Conservation (phyloP, 805 yeast species). For the Zygotorulaspora florentina region DNA sequence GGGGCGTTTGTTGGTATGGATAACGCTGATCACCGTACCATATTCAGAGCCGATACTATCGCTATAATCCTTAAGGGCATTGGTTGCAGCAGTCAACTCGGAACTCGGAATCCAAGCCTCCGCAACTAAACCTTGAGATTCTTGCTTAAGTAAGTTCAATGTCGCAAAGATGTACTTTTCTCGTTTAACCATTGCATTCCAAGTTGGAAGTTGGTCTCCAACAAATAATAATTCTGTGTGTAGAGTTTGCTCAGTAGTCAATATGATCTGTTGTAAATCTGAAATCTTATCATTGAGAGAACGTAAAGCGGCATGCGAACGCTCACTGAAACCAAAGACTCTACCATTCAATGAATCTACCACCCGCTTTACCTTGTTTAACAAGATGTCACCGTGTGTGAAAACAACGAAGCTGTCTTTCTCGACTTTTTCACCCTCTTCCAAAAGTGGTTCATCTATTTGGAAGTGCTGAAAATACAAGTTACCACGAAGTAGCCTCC, state of each 20-base stretch:
- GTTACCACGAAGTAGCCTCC: conserved; percentile 94
- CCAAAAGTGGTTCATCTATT: conserved; percentile 64
- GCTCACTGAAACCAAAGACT: conserved; percentile 45
- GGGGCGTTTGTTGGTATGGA: conserved; percentile 79
- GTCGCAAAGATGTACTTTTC: conserved; percentile 81
- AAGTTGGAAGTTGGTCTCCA: conserved; percentile 66
- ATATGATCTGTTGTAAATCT: conserved; percentile 58
- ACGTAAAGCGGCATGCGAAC: conserved; percentile 35
- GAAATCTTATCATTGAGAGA: conserved; percentile 45
- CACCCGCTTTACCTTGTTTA: conserved; percentile 70
- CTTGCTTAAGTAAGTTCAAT: conserved; percentile 74
- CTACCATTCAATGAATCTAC: conserved; percentile 88
- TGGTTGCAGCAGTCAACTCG: conserved; percentile 63
- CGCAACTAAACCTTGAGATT: conserved; percentile 79
- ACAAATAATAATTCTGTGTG: conserved; percentile 73
- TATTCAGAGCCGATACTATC: conserved; percentile 38
- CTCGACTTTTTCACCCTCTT: conserved; percentile 50
- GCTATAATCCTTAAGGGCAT: conserved; percentile 51
- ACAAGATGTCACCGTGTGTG: conserved; percentile 79
- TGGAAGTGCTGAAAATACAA: conserved; percentile 71
- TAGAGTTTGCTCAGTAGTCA: conserved; percentile 63
- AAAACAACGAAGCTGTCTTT: conserved; percentile 85
- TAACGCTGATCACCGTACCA: conserved; percentile 52
- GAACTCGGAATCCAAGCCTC: conserved; percentile 96
- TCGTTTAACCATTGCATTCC: conserved; percentile 65